These are phyloP conservation scores for Fusarium musae DNA, from an alignment of 2,329 filamentous ascomycete species.

Conservation along the genomic window DNA sequence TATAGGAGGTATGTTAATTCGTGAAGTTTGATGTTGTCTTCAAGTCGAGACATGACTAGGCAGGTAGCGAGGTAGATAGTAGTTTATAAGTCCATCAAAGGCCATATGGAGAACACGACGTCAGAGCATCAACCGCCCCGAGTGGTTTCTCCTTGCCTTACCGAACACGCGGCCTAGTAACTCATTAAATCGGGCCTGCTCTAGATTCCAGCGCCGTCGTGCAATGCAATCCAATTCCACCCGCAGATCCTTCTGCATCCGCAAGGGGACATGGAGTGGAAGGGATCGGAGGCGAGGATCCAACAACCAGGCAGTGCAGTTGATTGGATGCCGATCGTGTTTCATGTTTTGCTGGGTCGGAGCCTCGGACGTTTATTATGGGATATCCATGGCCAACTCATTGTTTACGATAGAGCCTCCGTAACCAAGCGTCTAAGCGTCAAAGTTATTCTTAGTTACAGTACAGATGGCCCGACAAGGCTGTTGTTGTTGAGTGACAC, in stretches of 20 bases:
- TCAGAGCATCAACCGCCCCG: slow-evolving; percentile 16
- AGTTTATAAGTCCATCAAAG: slow-evolving; percentile 27
- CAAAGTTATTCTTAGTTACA: slow-evolving; percentile 12
- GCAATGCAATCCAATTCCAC: slow-evolving; percentile 21
- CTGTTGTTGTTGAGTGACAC: slow-evolving; percentile 8
- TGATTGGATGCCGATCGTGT: slow-evolving; percentile 32
- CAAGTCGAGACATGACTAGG: slow-evolving; percentile 7
- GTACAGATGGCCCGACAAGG: not conserved
- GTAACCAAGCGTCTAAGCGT: not conserved
- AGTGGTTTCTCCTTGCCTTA: slow-evolving; percentile 5
- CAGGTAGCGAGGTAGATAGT: not conserved
- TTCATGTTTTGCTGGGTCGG: slow-evolving; percentile 29
- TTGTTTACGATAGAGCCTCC: not conserved
- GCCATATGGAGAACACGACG: slow-evolving; percentile 35
- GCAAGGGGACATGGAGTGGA: slow-evolving; percentile 23
- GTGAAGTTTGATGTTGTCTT: not conserved
- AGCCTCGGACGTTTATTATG: slow-evolving; percentile 21
- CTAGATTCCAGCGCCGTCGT: slow-evolving; percentile 13
- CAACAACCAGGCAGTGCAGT: slow-evolving; percentile 6
- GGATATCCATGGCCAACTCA: slow-evolving; percentile 3
- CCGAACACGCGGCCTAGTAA: slow-evolving; percentile 33
- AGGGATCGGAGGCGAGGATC: slow-evolving; percentile 20
- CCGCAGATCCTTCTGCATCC: slow-evolving; percentile 39
- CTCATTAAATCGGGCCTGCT: slow-evolving; percentile 32
- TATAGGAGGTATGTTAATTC: not conserved